phyloP scores from a whole-genome alignment of 805 yeast species.

The Myxozyma melibiosi region DNA sequence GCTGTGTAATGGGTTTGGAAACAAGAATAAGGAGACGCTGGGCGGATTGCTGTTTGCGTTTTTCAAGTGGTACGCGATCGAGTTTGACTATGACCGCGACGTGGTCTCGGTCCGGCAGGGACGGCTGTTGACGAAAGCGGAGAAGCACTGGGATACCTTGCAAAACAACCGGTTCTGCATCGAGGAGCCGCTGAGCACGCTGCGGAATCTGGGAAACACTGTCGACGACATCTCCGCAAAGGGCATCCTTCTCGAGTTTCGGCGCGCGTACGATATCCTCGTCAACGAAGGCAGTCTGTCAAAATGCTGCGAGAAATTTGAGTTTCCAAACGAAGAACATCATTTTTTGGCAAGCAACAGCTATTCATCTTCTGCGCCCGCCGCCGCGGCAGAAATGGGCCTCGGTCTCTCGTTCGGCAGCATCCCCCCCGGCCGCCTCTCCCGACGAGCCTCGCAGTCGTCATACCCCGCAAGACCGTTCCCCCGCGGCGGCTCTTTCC shows the following conservation, averaged over 20 bases:
- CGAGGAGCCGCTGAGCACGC: constrained; percentile 35
- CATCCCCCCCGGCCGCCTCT: neutral
- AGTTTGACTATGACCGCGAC: constrained; percentile 32
- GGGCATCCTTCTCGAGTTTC: constrained; percentile 35
- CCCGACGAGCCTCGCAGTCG: constrained; percentile 8
- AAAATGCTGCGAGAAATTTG: constrained; percentile 21
- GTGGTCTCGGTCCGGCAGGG: constrained; percentile 37
- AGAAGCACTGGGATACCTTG: constrained; percentile 36
- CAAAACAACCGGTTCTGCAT: constrained; percentile 37
- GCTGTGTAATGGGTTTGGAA: constrained; percentile 24
- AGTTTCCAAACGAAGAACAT: constrained; percentile 22
- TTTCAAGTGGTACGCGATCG: constrained; percentile 35
- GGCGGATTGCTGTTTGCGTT: constrained; percentile 34
- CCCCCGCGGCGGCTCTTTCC: constrained; percentile 14
- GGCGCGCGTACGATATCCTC: constrained; percentile 33
- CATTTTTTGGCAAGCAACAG: no score
- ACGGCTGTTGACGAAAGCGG: constrained; percentile 30
- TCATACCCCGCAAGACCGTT: neutral
- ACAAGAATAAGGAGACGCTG: constrained; percentile 32
- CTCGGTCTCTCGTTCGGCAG: constrained; percentile 1
- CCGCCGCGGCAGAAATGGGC: neutral
- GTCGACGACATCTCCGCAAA: constrained; percentile 37
- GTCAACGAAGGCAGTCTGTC: constrained; percentile 12
- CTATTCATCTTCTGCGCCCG: neutral
- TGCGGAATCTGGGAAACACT: constrained; percentile 37